Percentiles rank a stretch among this genome's conserved stretches.
These are phyloP conservation scores for Haplosporangium sp. DNA, from an alignment of 371 early-diverging fungal species.

Conservation along the genomic window DNA sequence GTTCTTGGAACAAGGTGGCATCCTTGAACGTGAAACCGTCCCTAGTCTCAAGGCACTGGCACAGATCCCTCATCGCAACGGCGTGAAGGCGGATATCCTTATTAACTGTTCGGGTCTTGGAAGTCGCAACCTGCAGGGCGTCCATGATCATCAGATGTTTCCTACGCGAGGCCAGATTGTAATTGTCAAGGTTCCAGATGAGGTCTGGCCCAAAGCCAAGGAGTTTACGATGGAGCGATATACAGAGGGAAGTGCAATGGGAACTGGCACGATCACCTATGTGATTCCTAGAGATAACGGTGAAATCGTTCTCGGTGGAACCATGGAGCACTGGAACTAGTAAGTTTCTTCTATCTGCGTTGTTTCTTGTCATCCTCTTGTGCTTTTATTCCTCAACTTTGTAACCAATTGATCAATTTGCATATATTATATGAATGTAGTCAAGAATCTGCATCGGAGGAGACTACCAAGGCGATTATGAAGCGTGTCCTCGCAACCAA, in stretches of 20 bases:
- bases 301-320: slow-evolving; percentile 82
- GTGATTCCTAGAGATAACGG: slow-evolving; percentile 87
- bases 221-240: slow-evolving; percentile 49
- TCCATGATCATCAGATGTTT: slow-evolving; percentile 71
- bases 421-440: slow-evolving; percentile 13
- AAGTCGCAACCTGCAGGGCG: slow-evolving; percentile 71
- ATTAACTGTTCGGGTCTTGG: slow-evolving; percentile 85
- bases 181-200: slow-evolving; percentile 69
- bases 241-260: slow-evolving; percentile 49
- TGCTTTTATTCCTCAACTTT: background rate
- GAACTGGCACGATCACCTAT: slow-evolving; percentile 66
- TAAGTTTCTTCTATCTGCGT: slow-evolving; percentile 49
- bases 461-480: slow-evolving; percentile 61
- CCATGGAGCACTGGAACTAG: slow-evolving; percentile 71
- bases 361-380: background rate
- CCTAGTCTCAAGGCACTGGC: slow-evolving; percentile 60
- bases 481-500: slow-evolving; percentile 51
- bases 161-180: slow-evolving; percentile 85
- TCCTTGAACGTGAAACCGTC: slow-evolving; percentile 47
- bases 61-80: slow-evolving; percentile 29
- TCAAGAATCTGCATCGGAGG: slow-evolving; percentile 43
- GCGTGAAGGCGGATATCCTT: slow-evolving; percentile 59
- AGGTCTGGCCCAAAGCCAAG: slow-evolving; percentile 58
- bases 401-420: background rate
- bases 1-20: slow-evolving; percentile 67